A percentile compares a stretch with the other conserved stretches of the same genome.
These are phyloP conservation scores for Murraya paniculata DNA, from an alignment of 345 rosid species.

Conservation along the genomic window DNA sequence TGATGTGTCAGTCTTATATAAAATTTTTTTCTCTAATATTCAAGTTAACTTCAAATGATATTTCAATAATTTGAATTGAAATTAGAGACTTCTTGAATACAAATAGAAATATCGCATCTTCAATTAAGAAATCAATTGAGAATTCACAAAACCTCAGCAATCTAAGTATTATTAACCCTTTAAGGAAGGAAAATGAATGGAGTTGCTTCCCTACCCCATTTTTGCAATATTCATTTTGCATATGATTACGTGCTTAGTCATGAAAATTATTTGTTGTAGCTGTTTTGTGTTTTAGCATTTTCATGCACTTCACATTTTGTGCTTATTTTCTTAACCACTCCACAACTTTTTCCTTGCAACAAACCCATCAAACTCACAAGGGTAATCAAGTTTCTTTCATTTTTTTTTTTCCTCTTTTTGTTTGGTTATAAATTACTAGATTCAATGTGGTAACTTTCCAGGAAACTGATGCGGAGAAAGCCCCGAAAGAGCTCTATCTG, in stretches of 20 bases:
- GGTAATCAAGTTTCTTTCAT: no score
- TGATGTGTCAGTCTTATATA: rapidly evolving
- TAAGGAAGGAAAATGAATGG: background rate
- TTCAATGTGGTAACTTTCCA: background rate
- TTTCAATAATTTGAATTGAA: no score
- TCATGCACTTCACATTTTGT: background rate
- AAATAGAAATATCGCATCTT: no score
- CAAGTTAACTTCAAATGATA: no score
- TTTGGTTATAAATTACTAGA: no score
- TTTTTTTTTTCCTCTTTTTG: no score
- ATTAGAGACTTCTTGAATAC: no score
- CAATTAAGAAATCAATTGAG: no score
- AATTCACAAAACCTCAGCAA: no score
- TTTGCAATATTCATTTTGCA: background rate
- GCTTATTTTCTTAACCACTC: background rate
- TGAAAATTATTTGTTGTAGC: background rate
- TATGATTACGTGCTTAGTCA: background rate
- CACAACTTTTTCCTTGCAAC: background rate
- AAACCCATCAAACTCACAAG: background rate
- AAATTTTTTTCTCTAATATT: no score
- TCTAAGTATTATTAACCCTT: no score
- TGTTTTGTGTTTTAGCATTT: background rate
- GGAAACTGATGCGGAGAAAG: background rate
- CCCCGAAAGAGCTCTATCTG: background rate
- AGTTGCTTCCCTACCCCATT: background rate